Evolutionary conservation across 140 eudicot species (phyloP).

Genomic region (Cichorium intybus): DNA sequence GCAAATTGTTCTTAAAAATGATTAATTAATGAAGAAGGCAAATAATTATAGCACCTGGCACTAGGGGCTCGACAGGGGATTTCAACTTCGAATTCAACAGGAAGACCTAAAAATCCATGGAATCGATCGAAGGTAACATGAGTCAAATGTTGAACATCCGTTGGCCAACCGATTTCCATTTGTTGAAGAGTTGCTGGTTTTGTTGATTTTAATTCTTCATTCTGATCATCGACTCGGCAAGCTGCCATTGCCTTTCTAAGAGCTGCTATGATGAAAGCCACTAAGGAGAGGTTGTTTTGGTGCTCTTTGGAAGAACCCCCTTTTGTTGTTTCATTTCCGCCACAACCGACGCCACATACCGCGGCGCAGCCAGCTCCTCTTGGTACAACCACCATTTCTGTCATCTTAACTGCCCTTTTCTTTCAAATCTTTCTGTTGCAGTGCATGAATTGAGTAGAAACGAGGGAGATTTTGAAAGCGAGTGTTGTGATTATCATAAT

Average conservation of each 20-base stretch:
- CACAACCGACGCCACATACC: conserved; percentile 35
- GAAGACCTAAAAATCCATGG: conserved; percentile 87
- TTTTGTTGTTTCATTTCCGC: conserved; percentile 36
- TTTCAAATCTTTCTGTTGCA: background rate
- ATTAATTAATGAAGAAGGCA: background rate
- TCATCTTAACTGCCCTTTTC: conserved; percentile 9
- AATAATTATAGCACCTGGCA: conserved; percentile 52
- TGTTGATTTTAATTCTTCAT: conserved; percentile 32
- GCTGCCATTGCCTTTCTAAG: conserved; percentile 76
- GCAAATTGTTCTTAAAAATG: background rate
- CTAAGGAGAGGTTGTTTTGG: conserved; percentile 52
- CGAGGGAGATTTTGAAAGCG: conserved; percentile 11
- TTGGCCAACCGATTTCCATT: conserved; percentile 97
- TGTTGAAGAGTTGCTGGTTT: conserved; percentile 41
- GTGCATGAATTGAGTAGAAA: background rate
- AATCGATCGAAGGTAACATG: conserved; percentile 93
- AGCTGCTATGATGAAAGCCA: conserved; percentile 62
- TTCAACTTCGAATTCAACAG: conserved; percentile 83
- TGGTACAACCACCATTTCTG: conserved; percentile 46
- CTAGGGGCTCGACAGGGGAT: conserved; percentile 78
- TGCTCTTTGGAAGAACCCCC: conserved; percentile 25
- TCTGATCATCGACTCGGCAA: conserved; percentile 51
- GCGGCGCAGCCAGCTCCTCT: conserved; percentile 37
- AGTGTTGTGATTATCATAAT: conserved; percentile 14
- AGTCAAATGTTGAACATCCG: conserved; percentile 76